Base-by-base conservation (phyloP, 257 asterid species). In the Solanum pinnatisectum region DNA sequence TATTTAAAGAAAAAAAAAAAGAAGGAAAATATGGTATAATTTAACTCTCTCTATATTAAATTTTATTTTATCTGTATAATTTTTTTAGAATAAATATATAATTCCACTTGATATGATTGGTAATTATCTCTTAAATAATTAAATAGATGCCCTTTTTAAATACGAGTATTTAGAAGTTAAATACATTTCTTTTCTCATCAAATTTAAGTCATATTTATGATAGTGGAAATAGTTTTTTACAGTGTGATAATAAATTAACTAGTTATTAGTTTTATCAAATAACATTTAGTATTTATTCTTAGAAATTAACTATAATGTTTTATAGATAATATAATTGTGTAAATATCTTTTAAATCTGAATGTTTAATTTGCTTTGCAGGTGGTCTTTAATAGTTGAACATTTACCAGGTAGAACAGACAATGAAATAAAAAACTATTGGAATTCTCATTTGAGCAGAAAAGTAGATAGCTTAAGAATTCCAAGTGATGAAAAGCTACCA, bases 351-450 rank as follows among this genome's bases (percentile, higher is more conserved):
- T n/a, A 16, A 63, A 63, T 63, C 0, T 63, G 8, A 18, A 32
- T 27, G 2, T 33, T 59, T 59, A 42, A 16, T 82, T 8, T 65
- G 11, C 0, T 33, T 22, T 87, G 88, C 40, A 96, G 99, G 91
- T 96, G 99, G 99, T 95, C 99, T 5, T 2, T 96, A 39, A 96
- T 96, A 35, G 96, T 96, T 10, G 94, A 92, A 22, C 88, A 95
- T 72, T 90, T 96, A 86, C 96, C 98, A 30, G 98, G 99, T 92
- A 92, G 99, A 94, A 96, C 99, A 88, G 99, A 96, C 95, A 96
- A 96, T 93, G 99, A 96, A 91, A 94, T 96, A 3, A 96, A 96
- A 40, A 96, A 96, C 52, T 95, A 96, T 87, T 96, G 99, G 99
- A 96, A 96, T 84, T 96, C 98, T 77, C 98, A 92, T 79, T 78